These are phyloP conservation scores for Trichoderma pleuroti DNA, from an alignment of 2,329 filamentous ascomycete species.

Conservation along the genomic window DNA sequence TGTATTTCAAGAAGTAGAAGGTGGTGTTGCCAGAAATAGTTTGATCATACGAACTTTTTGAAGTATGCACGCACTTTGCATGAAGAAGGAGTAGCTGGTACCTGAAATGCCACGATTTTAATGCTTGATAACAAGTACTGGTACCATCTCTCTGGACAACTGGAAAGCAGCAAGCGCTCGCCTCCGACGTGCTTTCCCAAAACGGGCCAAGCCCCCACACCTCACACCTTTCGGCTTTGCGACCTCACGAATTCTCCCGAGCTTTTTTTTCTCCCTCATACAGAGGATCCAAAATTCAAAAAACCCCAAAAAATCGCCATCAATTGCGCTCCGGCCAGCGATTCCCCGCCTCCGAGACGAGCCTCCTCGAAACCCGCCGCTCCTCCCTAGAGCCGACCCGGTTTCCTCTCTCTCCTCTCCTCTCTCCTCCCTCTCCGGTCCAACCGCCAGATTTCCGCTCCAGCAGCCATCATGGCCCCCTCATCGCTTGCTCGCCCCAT, in stretches of 20 bases:
- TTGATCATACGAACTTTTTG: background rate
- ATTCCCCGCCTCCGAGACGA: conserved; percentile 11
- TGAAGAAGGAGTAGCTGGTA: too few species aligned
- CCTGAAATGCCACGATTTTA: background rate
- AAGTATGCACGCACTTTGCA: background rate
- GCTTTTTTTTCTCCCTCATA: conserved; percentile 42
- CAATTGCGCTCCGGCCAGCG: conserved; percentile 32
- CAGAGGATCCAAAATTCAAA: background rate
- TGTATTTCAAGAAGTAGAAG: background rate
- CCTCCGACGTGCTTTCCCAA: conserved; percentile 25
- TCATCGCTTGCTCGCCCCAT: conserved; percentile 41
- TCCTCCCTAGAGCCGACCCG: background rate
- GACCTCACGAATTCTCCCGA: conserved; percentile 44
- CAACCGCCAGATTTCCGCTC: conserved; percentile 3
- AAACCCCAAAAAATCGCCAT: conserved; percentile 28
- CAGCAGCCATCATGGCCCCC: conserved; percentile 30
- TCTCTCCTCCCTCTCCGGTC: background rate
- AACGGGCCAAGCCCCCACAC: conserved; percentile 29
- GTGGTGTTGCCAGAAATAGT: background rate
- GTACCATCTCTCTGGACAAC: background rate
- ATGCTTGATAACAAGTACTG: background rate
- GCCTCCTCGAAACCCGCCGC: background rate
- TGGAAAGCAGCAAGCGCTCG: background rate
- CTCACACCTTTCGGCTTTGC: conserved; percentile 24
- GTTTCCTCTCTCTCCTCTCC: background rate